Evolutionary conservation across 495 filamentous ascomycete genomes (phyloP).

Genomic region (Pyrenula massariospora): DNA sequence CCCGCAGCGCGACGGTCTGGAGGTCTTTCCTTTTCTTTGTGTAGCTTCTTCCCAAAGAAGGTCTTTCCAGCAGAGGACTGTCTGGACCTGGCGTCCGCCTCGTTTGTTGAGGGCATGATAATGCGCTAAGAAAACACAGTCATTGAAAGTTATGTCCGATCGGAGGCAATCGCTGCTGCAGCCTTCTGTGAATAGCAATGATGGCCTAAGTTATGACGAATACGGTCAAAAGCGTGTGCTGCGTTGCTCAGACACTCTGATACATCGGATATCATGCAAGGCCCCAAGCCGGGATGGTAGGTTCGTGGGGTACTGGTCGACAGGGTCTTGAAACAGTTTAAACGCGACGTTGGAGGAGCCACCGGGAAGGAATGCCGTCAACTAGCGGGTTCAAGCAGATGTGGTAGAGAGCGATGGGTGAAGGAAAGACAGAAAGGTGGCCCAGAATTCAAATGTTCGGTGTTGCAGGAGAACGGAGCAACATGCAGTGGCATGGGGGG

Average conservation of each 20-base stretch:
- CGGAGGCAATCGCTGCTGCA: too few relatives aligned
- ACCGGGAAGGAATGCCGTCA: not conserved
- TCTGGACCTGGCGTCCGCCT: constrained; percentile 62
- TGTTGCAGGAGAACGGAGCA: not conserved
- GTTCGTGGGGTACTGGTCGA: not conserved
- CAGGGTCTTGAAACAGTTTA: not conserved
- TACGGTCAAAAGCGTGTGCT: not conserved
- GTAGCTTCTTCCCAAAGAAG: constrained; percentile 67
- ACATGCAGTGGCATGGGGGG: not conserved
- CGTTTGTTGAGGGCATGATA: constrained; percentile 45
- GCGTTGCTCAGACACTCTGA: not conserved
- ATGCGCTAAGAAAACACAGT: constrained; percentile 1
- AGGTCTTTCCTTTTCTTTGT: constrained; percentile 60
- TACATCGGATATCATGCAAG: not conserved
- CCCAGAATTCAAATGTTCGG: not conserved
- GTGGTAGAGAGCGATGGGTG: not conserved
- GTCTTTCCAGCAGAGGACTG: constrained; percentile 78
- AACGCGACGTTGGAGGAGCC: not conserved
- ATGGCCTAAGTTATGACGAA: not conserved
- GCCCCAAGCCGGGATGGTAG: not conserved
- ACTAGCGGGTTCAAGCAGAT: not conserved
- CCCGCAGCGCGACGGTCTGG: constrained; percentile 42
- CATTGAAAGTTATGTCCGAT: too few relatives aligned
- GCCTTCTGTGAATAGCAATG: not conserved
- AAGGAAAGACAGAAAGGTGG: not conserved